A percentile compares a stretch with the other conserved stretches of the same genome.
Evolutionary conservation across 768 basidiomycete species (phyloP).

Genomic region (Lactarius sp.): DNA sequence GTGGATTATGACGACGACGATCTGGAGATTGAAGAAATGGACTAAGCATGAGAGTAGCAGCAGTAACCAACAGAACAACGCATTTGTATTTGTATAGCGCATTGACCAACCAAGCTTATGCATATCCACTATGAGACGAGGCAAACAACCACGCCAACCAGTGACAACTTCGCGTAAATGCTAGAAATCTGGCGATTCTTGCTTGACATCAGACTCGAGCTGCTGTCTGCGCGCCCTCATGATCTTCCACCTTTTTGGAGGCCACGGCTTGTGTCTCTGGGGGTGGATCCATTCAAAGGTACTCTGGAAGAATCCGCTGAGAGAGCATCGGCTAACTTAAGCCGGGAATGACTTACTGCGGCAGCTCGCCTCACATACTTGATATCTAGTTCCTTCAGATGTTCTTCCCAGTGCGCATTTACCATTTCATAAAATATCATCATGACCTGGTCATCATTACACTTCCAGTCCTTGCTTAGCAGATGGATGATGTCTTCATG

Average conservation of each 20-base stretch:
- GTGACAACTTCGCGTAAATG: background rate
- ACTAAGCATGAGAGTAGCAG: slow-evolving; percentile 31
- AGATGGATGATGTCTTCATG: background rate
- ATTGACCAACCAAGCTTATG: background rate
- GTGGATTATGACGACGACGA: slow-evolving; percentile 58
- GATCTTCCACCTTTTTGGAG: background rate
- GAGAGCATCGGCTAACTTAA: background rate
- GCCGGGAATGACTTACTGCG: background rate
- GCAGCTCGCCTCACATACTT: slow-evolving; percentile 5
- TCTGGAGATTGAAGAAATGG: slow-evolving; percentile 69
- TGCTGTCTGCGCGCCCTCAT: background rate
- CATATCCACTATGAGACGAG: background rate
- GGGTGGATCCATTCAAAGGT: slow-evolving; percentile 19
- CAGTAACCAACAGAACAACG: background rate
- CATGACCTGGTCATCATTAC: slow-evolving; percentile 14
- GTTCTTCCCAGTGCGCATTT: slow-evolving; percentile 25
- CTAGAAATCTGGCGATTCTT: background rate
- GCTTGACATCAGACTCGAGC: background rate
- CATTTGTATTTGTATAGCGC: background rate
- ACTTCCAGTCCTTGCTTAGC: slow-evolving; percentile 8
- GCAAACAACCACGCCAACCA: too few relatives aligned
- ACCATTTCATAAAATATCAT: slow-evolving; percentile 27
- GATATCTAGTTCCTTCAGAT: slow-evolving; percentile 27
- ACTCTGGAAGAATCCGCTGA: slow-evolving; percentile 1
- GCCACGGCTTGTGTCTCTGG: slow-evolving; percentile 1